A percentile compares a stretch with the other conserved stretches of the same genome.
Evolutionary conservation across 75 land plant genomes (phyloP).

Genomic region (Chamaecyparis obtusa): DNA sequence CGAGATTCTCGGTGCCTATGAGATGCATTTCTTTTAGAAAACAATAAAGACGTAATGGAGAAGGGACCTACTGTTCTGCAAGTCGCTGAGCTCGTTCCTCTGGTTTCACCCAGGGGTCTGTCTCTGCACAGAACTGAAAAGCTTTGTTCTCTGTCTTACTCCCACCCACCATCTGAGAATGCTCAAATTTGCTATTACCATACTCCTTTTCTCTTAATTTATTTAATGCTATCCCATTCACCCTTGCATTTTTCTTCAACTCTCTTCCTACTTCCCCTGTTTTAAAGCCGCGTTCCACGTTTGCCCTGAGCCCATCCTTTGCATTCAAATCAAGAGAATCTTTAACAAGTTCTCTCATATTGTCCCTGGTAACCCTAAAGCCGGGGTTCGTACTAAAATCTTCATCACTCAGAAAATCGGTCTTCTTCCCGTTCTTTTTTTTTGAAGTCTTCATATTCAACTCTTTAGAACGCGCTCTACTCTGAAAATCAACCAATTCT

Average conservation of each 20-base stretch:
- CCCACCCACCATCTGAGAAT: background rate
- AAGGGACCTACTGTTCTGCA: constrained; percentile 6
- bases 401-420: background rate
- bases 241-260: background rate
- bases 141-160: background rate
- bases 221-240: background rate
- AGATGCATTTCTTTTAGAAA: background rate
- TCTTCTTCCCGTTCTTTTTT: background rate
- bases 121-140: background rate
- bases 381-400: constrained; percentile 1
- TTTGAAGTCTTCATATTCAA: background rate
- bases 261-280: background rate
- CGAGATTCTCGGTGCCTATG: background rate
- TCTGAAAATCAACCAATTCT: background rate
- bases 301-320: background rate
- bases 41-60: background rate
- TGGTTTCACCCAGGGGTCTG: background rate
- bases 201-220: background rate
- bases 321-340: constrained; percentile 7
- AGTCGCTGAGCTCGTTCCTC: background rate
- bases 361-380: background rate
- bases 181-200: background rate
- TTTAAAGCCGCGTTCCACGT: background rate
- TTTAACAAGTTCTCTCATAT: background rate
- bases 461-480: constrained; percentile 6